Evolutionary conservation across 2,329 filamentous ascomycete species (phyloP), one percentile per base, ranked within the genome.

Genomic region (Colletotrichum incanum): DNA sequence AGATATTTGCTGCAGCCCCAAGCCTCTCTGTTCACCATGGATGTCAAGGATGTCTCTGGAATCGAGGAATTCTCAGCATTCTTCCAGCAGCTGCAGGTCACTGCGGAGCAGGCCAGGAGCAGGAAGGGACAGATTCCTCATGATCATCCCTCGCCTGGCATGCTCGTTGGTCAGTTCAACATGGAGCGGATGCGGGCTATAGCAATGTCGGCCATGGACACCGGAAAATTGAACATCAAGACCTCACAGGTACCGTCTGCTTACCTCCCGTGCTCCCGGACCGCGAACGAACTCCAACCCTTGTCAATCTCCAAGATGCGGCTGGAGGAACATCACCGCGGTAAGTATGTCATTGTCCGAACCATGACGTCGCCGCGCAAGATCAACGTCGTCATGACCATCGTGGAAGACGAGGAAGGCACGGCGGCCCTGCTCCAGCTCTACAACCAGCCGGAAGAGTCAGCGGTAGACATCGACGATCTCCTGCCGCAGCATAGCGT

Each of bases 381-480:
- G 0, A 69, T 73, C 1, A 76, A 72, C 3, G 75, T 71, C 20
- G 14, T 79, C n/a, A 65, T 75, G 73, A 74, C 76, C 1, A 75
- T 86, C 41, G 81, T 80, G 0, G 81, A 86, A 47, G 86, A 87
- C 65, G 78, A 85, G 62, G 73, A 76, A 4, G 79, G 77, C 1
- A 81, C 78, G 0, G 80, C 79, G 1, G 64, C 83, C 1, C 11
- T 81, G 26, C 74, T 87, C 1, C 78, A 84, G 67, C 74, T 86
- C 0, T 82, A 85, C 68, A 80, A 86, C 56, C 84, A 86, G 52
- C 82, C 82, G 8, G 78, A 81, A 2, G 82, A 84, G 37, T 70
- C 76, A 1, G 69, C 80, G 1, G 77, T 83, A 0, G 74, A 81
- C 3, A 76, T 76, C 0, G 73, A 80, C 5, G 76, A 84, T 7